A percentile compares a stretch with the other conserved stretches of the same genome.
Evolutionary conservation across 306 rosid genomes (phyloP).

Genomic region (Cyamopsis tetragonoloba): DNA sequence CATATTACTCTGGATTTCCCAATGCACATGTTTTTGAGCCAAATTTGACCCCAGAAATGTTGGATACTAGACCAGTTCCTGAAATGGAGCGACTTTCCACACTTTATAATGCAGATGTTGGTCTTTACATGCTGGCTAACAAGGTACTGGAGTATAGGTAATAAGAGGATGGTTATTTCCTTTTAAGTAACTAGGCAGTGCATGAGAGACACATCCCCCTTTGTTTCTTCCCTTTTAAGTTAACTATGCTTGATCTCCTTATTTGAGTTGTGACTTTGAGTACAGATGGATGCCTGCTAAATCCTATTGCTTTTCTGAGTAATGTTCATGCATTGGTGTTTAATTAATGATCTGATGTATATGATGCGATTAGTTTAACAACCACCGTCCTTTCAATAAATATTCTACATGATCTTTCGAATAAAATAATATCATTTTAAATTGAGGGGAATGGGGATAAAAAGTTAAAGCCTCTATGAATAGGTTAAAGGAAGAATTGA

Average conservation of each 20-base stretch:
- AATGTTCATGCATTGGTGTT: not conserved
- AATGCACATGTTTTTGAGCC: slow-evolving; percentile 93
- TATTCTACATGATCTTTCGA: not conserved
- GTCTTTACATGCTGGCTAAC: slow-evolving; percentile 99
- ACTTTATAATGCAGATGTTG: slow-evolving; percentile 94
- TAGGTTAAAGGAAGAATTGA: slow-evolving; percentile 15
- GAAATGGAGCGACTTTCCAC: slow-evolving; percentile 98
- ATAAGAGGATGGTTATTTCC: slow-evolving; percentile 23
- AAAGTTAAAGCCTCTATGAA: not conserved
- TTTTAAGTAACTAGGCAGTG: not conserved
- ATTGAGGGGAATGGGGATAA: not conserved
- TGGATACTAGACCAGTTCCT: slow-evolving; percentile 58
- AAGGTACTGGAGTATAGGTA: slow-evolving; percentile 59
- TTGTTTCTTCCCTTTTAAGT: not conserved
- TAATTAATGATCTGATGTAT: not conserved
- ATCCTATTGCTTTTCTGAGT: slow-evolving; percentile 2
- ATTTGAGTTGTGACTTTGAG: slow-evolving; percentile 6
- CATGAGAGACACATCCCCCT: not conserved
- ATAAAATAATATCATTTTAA: not conserved
- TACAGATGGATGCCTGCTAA: slow-evolving; percentile 15
- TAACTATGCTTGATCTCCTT: slow-evolving; percentile 6
- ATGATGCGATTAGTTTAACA: not conserved
- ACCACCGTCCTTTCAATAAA: not conserved
- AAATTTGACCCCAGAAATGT: slow-evolving; percentile 45
- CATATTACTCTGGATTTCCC: slow-evolving; percentile 76